A percentile compares a stretch with the other conserved stretches of the same genome.
These are phyloP conservation scores for Meyerozyma athensensis DNA, from an alignment of 1,139 yeast genomes.

Conservation along the genomic window DNA sequence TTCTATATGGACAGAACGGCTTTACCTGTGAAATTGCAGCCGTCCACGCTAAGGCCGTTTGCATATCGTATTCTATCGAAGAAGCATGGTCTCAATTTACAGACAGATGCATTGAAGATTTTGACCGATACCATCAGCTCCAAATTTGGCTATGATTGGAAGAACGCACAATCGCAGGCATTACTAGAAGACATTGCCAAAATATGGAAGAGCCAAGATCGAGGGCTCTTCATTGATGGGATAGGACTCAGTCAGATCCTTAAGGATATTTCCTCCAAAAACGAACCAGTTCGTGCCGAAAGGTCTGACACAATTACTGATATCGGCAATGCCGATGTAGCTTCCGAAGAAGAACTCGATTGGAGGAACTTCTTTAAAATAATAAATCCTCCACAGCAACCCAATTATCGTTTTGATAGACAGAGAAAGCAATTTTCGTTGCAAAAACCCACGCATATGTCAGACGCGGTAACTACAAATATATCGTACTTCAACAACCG, in stretches of 20 bases:
- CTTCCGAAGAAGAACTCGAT: constrained; percentile 29
- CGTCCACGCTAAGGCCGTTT: constrained; percentile 80
- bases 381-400: constrained; percentile 63
- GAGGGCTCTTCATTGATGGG: constrained; percentile 82
- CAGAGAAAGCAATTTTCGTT: constrained; percentile 60
- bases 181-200: constrained; percentile 77
- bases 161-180: constrained; percentile 58
- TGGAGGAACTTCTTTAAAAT: constrained; percentile 75
- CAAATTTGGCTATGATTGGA: constrained; percentile 84
- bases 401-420: constrained; percentile 59
- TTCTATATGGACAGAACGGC: constrained; percentile 16
- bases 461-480: constrained; percentile 10
- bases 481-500: constrained; percentile 36
- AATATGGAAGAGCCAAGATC: constrained; percentile 82
- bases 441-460: constrained; percentile 11
- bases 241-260: constrained; percentile 61
- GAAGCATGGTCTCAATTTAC: constrained; percentile 86
- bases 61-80: constrained; percentile 88
- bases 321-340: constrained; percentile 10
- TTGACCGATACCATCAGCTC: constrained; percentile 72
- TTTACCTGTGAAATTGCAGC: constrained; percentile 71
- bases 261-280: constrained; percentile 40
- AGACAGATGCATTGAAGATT: constrained; percentile 73
- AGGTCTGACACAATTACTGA: constrained; percentile 33
- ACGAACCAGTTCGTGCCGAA: constrained; percentile 16